Evolutionary conservation across 176 grass and related monocot species (phyloP).

Genomic region (Metroxylon sagu): DNA sequence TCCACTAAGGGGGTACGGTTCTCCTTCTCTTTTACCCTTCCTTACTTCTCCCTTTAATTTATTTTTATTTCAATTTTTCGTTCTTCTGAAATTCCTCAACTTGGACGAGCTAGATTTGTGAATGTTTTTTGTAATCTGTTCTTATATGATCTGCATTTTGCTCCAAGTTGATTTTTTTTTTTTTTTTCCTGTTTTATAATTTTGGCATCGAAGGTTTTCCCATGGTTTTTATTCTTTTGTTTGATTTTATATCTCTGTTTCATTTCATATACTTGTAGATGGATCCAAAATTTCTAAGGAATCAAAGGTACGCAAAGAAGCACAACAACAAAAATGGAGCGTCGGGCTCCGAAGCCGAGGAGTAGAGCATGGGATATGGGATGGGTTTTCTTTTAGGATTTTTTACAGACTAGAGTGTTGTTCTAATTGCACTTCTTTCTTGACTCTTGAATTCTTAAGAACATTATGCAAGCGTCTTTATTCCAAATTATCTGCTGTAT

Average conservation of each 20-base stretch:
- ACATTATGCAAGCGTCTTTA: too few relatives aligned
- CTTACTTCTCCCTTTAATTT: not conserved
- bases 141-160: not conserved
- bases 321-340: slow-evolving; percentile 40
- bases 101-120: not conserved
- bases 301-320: slow-evolving; percentile 74
- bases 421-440: too few relatives aligned
- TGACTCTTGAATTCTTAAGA: too few relatives aligned
- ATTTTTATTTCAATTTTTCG: not conserved
- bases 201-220: too few relatives aligned
- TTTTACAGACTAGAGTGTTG: too few relatives aligned
- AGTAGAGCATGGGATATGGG: slow-evolving; percentile 17
- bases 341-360: slow-evolving; percentile 17
- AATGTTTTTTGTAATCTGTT: not conserved
- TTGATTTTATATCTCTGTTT: not conserved
- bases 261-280: slow-evolving; percentile 24
- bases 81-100: not conserved
- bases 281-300: slow-evolving; percentile 72
- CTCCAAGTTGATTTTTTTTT: not conserved
- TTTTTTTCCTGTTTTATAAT: not conserved
- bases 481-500: too few relatives aligned
- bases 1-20: slow-evolving; percentile 72
- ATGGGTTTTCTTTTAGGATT: too few relatives aligned
- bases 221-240: too few relatives aligned
- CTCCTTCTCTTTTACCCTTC: not conserved